These are phyloP conservation scores for Circinella umbellata DNA, from an alignment of 371 early-diverging fungal genomes.

Conservation along the genomic window DNA sequence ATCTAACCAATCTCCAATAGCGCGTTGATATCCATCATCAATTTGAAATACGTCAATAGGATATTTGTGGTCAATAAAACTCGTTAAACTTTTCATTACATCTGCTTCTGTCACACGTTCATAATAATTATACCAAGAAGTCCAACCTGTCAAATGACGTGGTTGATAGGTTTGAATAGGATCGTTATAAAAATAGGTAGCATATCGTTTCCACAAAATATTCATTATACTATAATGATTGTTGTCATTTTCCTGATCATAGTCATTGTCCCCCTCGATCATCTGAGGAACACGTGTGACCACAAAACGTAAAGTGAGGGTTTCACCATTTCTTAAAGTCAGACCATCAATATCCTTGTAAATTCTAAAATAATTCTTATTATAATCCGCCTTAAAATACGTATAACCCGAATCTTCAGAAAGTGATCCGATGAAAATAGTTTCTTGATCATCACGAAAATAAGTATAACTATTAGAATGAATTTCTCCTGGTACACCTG, in stretches of 20 bases:
- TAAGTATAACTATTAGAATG: slow-evolving; percentile 47
- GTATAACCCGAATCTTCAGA: slow-evolving; percentile 48
- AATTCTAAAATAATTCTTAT: slow-evolving; percentile 29
- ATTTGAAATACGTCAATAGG: slow-evolving; percentile 54
- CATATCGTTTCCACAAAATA: slow-evolving; percentile 40
- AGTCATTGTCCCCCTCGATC: neutral
- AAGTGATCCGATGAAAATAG: slow-evolving; percentile 39
- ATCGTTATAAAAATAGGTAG: slow-evolving; percentile 18
- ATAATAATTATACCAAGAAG: slow-evolving; percentile 52
- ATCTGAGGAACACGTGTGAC: slow-evolving; percentile 18
- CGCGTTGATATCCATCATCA: slow-evolving; percentile 49
- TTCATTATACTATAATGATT: slow-evolving; percentile 11
- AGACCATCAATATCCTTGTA: slow-evolving; percentile 47
- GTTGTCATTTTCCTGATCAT: neutral
- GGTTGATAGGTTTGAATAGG: slow-evolving; percentile 14
- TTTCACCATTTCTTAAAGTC: slow-evolving; percentile 16
- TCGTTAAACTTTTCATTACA: slow-evolving; percentile 34
- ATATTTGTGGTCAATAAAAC: slow-evolving; percentile 31
- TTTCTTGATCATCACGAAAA: slow-evolving; percentile 27
- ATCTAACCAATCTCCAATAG: slow-evolving; percentile 54
- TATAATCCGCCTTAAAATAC: slow-evolving; percentile 42
- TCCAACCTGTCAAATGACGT: slow-evolving; percentile 47
- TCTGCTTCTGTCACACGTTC: slow-evolving; percentile 50
- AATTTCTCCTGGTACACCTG: slow-evolving; percentile 36
- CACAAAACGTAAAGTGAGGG: slow-evolving; percentile 14